Percentiles rank a stretch among this genome's conserved stretches.
Evolutionary conservation across 306 rosid genomes (phyloP).

Genomic region (Cicer bijugum): DNA sequence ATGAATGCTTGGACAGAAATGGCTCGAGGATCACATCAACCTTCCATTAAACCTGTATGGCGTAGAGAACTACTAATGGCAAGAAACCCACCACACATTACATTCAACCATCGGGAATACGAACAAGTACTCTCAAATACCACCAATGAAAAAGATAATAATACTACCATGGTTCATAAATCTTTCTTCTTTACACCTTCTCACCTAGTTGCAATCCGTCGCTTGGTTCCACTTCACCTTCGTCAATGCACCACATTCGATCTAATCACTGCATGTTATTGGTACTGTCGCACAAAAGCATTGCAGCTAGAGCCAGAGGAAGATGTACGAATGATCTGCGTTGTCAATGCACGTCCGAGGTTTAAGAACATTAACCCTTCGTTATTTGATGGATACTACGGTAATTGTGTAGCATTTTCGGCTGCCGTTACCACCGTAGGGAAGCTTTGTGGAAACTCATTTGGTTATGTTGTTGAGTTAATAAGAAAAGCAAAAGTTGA

Average conservation of each 20-base stretch:
- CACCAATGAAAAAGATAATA: neutral
- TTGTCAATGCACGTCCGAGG: slow-evolving; percentile 5
- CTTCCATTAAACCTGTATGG: slow-evolving; percentile 50
- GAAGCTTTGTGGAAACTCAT: neutral
- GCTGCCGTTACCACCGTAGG: slow-evolving; percentile 7
- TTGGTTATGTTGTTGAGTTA: slow-evolving; percentile 28
- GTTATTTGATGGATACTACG: slow-evolving; percentile 39
- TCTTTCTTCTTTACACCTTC: slow-evolving; percentile 43
- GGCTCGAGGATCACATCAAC: slow-evolving; percentile 36
- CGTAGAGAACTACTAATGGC: slow-evolving; percentile 42
- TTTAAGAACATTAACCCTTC: neutral
- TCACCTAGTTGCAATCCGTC: slow-evolving; percentile 26
- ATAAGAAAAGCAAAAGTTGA: slow-evolving; percentile 43
- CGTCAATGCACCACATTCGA: slow-evolving; percentile 37
- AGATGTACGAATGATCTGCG: slow-evolving; percentile 27
- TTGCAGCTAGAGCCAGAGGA: slow-evolving; percentile 32
- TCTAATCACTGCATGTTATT: slow-evolving; percentile 34
- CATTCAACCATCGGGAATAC: slow-evolving; percentile 41
- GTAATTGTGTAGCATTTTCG: slow-evolving; percentile 17
- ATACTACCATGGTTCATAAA: neutral
- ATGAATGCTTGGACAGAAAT: slow-evolving; percentile 35
- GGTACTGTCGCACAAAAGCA: slow-evolving; percentile 51
- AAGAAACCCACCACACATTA: slow-evolving; percentile 44
- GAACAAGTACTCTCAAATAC: neutral
- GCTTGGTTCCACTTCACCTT: slow-evolving; percentile 30